phyloP scores from a whole-genome alignment of 805 yeast species.

The Wickerhamiella azyma region DNA sequence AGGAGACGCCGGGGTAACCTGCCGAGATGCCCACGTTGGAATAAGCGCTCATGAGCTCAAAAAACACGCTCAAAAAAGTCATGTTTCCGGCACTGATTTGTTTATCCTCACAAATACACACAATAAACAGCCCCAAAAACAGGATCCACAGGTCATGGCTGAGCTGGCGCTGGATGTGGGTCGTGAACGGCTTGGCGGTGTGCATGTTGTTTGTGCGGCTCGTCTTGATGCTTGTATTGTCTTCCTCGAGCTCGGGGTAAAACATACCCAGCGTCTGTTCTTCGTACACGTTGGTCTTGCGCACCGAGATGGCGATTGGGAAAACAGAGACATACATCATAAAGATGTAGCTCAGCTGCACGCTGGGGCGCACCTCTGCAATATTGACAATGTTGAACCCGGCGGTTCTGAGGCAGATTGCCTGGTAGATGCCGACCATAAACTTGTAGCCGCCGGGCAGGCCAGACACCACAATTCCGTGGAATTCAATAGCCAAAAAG shows the following conservation, averaged over 20 bases:
- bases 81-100: slow-evolving; percentile 29
- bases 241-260: slow-evolving; percentile 23
- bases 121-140: slow-evolving; percentile 68
- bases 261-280: slow-evolving; percentile 95
- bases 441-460: slow-evolving; percentile 57
- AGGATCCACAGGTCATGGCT: slow-evolving; percentile 93
- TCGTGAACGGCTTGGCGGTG: slow-evolving; percentile 33
- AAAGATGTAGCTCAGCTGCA: slow-evolving; percentile 82
- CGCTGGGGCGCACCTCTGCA: slow-evolving; percentile 66
- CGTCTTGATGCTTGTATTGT: slow-evolving; percentile 17
- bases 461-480: slow-evolving; percentile 30
- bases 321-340: slow-evolving; percentile 98
- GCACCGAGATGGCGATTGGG: slow-evolving; percentile 89
- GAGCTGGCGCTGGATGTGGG: slow-evolving; percentile 77
- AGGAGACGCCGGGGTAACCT: slow-evolving; percentile 56
- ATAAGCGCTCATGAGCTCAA: slow-evolving; percentile 87
- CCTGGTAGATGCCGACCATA: slow-evolving; percentile 77
- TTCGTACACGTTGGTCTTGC: slow-evolving; percentile 95
- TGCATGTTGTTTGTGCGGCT: slow-evolving; percentile 6
- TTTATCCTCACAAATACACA: slow-evolving; percentile 74
- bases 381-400: slow-evolving; percentile 71
- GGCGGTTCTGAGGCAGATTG: slow-evolving; percentile 86
- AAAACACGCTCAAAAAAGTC: slow-evolving; percentile 46
- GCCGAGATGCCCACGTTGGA: slow-evolving; percentile 91
- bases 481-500: slow-evolving; percentile 63